These are phyloP conservation scores for Suhomyces chickasaworum DNA, from an alignment of 1,139 yeast species.

Conservation along the genomic window DNA sequence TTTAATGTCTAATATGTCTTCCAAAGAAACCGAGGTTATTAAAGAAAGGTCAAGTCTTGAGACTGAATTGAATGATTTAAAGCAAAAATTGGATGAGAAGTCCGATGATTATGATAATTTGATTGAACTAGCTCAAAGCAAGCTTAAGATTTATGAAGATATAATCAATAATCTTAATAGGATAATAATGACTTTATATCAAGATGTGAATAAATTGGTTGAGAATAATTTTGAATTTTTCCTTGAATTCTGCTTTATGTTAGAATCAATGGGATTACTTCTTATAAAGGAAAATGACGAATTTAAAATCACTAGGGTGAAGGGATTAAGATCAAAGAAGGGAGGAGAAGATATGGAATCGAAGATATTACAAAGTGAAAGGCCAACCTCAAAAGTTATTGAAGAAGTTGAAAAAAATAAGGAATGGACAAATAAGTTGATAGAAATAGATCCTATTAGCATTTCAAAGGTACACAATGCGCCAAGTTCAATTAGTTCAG, in stretches of 20 bases:
- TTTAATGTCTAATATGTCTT: conserved; percentile 63
- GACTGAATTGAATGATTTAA: conserved; percentile 50
- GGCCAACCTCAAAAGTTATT: conserved; percentile 34
- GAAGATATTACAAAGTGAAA: conserved; percentile 21
- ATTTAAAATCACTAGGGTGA: conserved; percentile 61
- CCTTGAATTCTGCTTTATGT: conserved; percentile 55
- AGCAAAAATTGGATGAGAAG: conserved; percentile 32
- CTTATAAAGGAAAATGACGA: conserved; percentile 46
- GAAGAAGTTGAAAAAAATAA: conserved; percentile 30
- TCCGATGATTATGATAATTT: conserved; percentile 57
- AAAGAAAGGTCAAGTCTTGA: conserved; percentile 54
- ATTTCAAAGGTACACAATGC: conserved; percentile 1
- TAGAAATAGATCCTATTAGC: conserved; percentile 8
- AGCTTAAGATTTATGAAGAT: conserved; percentile 32
- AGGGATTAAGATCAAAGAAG: conserved; percentile 59
- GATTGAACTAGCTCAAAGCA: conserved; percentile 38
- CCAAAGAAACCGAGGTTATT: conserved; percentile 60
- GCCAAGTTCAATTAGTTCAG: conserved; percentile 9
- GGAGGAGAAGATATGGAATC: conserved; percentile 26
- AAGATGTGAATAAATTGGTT: conserved; percentile 24
- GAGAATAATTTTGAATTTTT: conserved; percentile 31
- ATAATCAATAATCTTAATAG: conserved; percentile 32
- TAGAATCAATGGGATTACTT: conserved; percentile 80
- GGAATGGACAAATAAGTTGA: conserved; percentile 34
- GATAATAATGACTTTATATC: conserved; percentile 25